Conservation (phyloP, 305 asterid genomes). For the Fraxinus latifolia region DNA sequence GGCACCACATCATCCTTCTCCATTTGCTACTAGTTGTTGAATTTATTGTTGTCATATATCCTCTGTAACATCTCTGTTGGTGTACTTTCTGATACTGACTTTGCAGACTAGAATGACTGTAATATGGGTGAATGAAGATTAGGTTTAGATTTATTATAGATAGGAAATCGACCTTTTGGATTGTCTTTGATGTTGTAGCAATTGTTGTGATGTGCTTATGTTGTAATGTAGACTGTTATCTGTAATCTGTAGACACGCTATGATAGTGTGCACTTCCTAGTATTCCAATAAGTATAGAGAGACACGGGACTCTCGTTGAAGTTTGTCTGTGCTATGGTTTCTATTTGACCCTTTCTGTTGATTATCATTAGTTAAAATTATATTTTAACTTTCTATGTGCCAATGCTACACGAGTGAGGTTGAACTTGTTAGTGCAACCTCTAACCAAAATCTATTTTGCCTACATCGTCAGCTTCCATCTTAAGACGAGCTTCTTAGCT, state of each 20-base stretch:
- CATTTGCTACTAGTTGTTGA: slow-evolving; percentile 65
- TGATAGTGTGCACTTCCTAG: neutral
- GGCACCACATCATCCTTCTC: slow-evolving; percentile 51
- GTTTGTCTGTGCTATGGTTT: neutral
- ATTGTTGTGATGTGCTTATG: slow-evolving; percentile 1
- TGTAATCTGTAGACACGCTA: neutral
- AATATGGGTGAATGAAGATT: neutral
- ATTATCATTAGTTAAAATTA: neutral
- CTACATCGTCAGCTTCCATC: neutral
- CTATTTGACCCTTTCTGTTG: neutral
- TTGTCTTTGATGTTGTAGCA: slow-evolving; percentile 1
- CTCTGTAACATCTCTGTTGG: neutral
- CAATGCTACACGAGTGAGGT: neutral
- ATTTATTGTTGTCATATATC: neutral
- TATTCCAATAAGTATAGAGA: neutral
- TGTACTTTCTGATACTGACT: slow-evolving; percentile 1
- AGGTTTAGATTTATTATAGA: slow-evolving; percentile 2
- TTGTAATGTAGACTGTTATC: neutral
- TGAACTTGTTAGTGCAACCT: neutral
- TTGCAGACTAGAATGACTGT: slow-evolving; percentile 4
- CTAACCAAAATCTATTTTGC: neutral
- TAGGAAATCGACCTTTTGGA: neutral
- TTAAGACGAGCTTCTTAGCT: neutral
- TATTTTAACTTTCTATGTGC: neutral
- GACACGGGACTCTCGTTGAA: neutral